Base-by-base conservation (phyloP, 169 alveolate genomes). In the Plasmodium vinckei region DNA sequence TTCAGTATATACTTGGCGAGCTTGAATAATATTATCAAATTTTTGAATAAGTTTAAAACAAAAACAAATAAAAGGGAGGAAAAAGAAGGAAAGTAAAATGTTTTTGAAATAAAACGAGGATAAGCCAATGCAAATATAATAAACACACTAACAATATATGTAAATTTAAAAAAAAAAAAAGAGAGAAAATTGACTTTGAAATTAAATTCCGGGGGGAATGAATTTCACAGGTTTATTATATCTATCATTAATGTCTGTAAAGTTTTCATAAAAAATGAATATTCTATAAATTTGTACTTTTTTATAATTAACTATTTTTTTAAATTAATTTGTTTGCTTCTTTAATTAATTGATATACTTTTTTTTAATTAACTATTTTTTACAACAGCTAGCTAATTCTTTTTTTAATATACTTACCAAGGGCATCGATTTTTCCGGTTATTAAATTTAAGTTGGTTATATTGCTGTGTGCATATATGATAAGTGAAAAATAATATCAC, bases 141-240 rank as follows among this genome's bases (percentile, higher is more conserved):
- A 39, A 27, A 4, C 42, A 64, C 23, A 64, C 12, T 21, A 33
- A n/a, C 9, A 65, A 15, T 9, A 33, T 13, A 33, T 39, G 6
- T 13, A 39, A 4, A 65, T 15, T 15, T 39, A 21, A 33, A 13
- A 65, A 21, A 60, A 27, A 59, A 42, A 21, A 21, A 21, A n/a
- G n/a, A 17, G 15, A 15, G 23, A 44, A 0, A 15, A 1, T 5
- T 25, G 72, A 1, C 46, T 33, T 33, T 33, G 39, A 54, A n/a
- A 25, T 21, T 60, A 79, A 64, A 79, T 79, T 13, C 89, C 89
- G 12, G 89, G 89, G 12, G 89, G 89, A 27, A 79, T 79, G 19
- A 79, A 79, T 61, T 79, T 79, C 79, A 79, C 89, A 9, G 89
- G 89, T 19, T 79, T 79, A 46, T 59, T 79, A 47, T 79, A 79